These are phyloP conservation scores for Platanus orientalis DNA, from an alignment of 164 flowering plant genomes.

Conservation along the genomic window DNA sequence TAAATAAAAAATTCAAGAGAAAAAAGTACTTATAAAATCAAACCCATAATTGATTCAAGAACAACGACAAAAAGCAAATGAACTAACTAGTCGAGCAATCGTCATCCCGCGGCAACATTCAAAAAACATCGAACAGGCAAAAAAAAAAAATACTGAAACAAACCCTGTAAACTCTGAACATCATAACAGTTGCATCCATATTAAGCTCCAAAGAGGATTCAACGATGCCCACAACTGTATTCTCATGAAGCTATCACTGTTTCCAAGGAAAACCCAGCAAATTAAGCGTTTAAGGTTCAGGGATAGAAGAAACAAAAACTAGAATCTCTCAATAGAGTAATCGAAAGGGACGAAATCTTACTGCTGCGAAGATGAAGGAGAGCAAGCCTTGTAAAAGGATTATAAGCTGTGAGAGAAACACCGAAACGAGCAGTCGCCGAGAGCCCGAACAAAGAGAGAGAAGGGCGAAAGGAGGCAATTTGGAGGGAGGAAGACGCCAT, in stretches of 20 bases:
- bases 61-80: neutral
- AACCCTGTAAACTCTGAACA: neutral
- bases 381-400: constrained; percentile 38
- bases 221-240: neutral
- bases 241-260: neutral
- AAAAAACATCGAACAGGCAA: too few species aligned
- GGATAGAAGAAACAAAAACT: neutral
- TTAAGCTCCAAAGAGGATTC: neutral
- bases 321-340: neutral
- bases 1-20: neutral
- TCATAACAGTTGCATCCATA: neutral
- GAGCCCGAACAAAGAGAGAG: constrained; percentile 42
- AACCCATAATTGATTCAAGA: neutral
- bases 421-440: constrained; percentile 21
- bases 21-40: neutral
- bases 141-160: neutral
- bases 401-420: constrained; percentile 27
- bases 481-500: constrained; percentile 64
- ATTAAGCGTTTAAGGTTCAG: neutral
- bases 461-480: constrained; percentile 41
- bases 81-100: too few species aligned
- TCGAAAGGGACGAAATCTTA: constrained; percentile 10
- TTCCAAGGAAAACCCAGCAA: neutral
- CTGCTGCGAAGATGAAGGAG: constrained; percentile 46
- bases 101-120: too few species aligned